Base-by-base conservation (phyloP, 2,329 filamentous ascomycete genomes). In the Sporothrix humicola region DNA sequence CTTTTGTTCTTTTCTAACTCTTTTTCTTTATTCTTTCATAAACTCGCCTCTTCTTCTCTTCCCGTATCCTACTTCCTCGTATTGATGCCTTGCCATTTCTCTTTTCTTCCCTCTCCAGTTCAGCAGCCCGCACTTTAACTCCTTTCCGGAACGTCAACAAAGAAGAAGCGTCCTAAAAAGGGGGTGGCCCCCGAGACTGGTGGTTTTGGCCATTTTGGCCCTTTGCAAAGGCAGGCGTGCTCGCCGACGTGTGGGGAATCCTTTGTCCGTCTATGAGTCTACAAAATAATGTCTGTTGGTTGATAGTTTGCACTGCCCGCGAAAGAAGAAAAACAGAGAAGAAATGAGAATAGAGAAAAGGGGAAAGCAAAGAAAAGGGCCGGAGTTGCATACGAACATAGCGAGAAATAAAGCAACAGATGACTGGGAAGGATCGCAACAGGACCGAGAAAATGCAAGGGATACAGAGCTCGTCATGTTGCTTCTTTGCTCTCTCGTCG, bases 131-230 rank as follows among this genome's bases (percentile, higher is more conserved):
- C 31, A 37, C 31, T 37, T 37, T 37, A 15, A n/a, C n/a, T 46
- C 68, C 68, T 58, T 70, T 70, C 68, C 68, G 68, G 68, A 70
- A 70, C 31, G 20, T 70, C 50, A 70, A 70, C 68, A 70, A 70
- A 70, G 68, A 42, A 42, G 26, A 12, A 2, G 0, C 13, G 8
- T 1, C 2, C 17, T 9, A 4, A 13, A 15, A 44, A 52, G 50
- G 66, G 65, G 8, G 23, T n/a, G 46, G 23, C 50, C 26, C 10
- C 31, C 31, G 1, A 37, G 31, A 37, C 31, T 37, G 31, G 7
- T 5, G 31, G 7, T 37, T 37, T 37, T 37, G 31, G 31, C 31
- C 31, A 5, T 37, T 37, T 37, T 37, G 31, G 31, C 31, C 31
- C 3, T 37, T 37, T 37, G 31, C 3, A 37, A 37, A 37, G 31